Evolutionary conservation across 176 grass and related monocot genomes (phyloP), one percentile per base, ranked within the genome.

Genomic region (Raddia distichophylla): DNA sequence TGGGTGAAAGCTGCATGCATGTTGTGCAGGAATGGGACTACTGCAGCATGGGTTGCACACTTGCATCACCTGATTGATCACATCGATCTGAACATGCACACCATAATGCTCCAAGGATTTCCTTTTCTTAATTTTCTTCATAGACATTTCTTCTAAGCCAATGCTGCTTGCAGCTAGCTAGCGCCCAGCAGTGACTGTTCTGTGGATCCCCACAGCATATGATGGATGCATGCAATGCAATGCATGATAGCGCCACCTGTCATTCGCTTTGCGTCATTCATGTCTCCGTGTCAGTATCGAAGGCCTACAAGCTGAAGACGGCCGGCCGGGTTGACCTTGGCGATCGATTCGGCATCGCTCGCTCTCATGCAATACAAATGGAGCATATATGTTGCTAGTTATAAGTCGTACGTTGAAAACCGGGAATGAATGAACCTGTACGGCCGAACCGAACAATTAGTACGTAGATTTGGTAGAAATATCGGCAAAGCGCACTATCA

Each of bases 121-220:
- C 20, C 67, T 5, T 27, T 19, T 1, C 16, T 35, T 8, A 27
- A 27, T 35, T 40, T 45, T 10, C 2, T 8, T 10, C 16, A 10
- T 69, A 66, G 52, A 27, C 77, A 63, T 86, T 49, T 6, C 84
- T 80, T 81, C 0, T 1, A 86, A 75, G 78, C 44, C 63, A 81
- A 76, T 82, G 63, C 54, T 82, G 63, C 54, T 75, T 56, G 16
- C 33, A n/a, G 32, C 19, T 51, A 18, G 78, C 42, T 18, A 15
- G 27, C 27, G 0, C 27, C 27, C 27, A 40, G 37, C 37, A 5
- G 37, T 44, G 20, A 60, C 69, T 74, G 84, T 40, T 33, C 60
- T 0, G 54, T 61, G 85, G 77, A n/a, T 5, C 52, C 76, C 22
- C 0, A 6, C 4, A 15, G 14, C 8, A 3, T 8, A 42, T 8